Base-by-base conservation (phyloP, 1,284 basidiomycete genomes). In the Stygiomarasmius scandens region DNA sequence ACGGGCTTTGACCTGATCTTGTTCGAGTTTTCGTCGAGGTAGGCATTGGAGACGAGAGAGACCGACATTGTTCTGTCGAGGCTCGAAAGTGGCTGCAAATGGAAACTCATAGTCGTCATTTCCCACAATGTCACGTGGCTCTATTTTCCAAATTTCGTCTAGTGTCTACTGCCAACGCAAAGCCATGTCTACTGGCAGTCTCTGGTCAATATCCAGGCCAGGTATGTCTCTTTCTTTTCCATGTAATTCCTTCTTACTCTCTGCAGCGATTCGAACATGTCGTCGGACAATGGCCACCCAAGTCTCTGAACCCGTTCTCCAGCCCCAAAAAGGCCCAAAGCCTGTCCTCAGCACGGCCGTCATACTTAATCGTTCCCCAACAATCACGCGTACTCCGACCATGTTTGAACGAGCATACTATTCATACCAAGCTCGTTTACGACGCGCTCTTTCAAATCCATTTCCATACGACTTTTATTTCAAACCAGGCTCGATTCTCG, bases 381-480 rank as follows among this genome's bases (percentile, higher is more conserved):
- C 93, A 60, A 73, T 98, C 50, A 92, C 93, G 0, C 86, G 87
- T 38, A 84, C 87, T 0, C 92, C 88, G 0, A 87, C 84, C 0
- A 77, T 82, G 1, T 90, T 98, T 66, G 96, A 96, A 75, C 77
- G 81, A 64, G 87, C 94, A 11, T 97, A 94, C 75, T 90, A 92
- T 75, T 79, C 84, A 52, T 97, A 97, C 82, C 92, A 95, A 69
- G 81, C 85, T 10, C 84, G 89, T 54, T 85, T 98, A 62, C 85
- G 88, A 62, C 89, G 93, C 64, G 90, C 94, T 4, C 77, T 98
- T 44, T 89, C 91, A 69, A 95, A 95, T 68, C 95, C 96, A 0
- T 89, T 95, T 72, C 90, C 93, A 16, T 83, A 86, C 56, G 88
- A 94, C 45, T 96, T 97, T 73, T 98, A 97, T 80, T 98, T 98